phyloP scores from a whole-genome alignment of 2,329 filamentous ascomycete genomes.

The Fusarium miscanthi region DNA sequence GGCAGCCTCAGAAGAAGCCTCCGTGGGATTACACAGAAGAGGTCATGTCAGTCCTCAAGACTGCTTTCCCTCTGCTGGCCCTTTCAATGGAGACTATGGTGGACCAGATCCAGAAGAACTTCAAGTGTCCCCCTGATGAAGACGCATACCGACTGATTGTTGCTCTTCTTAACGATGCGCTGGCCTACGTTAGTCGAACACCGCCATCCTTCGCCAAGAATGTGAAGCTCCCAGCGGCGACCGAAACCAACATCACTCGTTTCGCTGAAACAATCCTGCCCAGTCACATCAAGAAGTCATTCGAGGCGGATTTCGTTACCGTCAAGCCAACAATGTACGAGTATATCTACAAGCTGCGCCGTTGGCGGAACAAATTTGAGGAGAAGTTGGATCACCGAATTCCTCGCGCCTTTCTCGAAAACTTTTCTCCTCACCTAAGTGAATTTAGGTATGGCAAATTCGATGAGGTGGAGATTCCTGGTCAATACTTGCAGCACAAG shows the following conservation, averaged over 20 bases:
- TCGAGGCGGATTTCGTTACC: conserved; percentile 95
- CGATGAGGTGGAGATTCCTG: conserved; percentile 97
- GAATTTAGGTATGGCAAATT: conserved; percentile 99
- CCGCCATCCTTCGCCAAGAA: conserved; percentile 89
- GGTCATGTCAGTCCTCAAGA: conserved; percentile 94
- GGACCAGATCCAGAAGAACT: conserved; percentile 98
- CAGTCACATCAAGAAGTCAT: conserved; percentile 92
- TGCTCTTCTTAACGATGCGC: conserved; percentile 93
- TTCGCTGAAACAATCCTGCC: conserved; percentile 98
- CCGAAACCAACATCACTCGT: conserved; percentile 94
- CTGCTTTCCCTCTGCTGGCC: conserved; percentile 93
- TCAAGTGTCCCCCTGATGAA: conserved; percentile 98
- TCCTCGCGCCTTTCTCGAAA: conserved; percentile 79
- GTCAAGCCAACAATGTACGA: conserved; percentile 98
- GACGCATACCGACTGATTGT: conserved; percentile 98
- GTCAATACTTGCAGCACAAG: conserved; percentile 95
- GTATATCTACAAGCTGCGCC: conserved; percentile 96
- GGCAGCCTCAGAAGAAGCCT: conserved; percentile 71
- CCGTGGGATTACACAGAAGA: conserved; percentile 98
- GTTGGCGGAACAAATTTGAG: conserved; percentile 97
- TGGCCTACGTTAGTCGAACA: conserved; percentile 91
- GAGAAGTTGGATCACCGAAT: conserved; percentile 92
- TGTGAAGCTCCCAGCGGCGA: conserved; percentile 88
- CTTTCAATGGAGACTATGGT: conserved; percentile 99
- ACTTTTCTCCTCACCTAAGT: conserved; percentile 89